These are phyloP conservation scores for Penicillium sp. DNA, from an alignment of 2,329 filamentous ascomycete genomes.

Conservation along the genomic window DNA sequence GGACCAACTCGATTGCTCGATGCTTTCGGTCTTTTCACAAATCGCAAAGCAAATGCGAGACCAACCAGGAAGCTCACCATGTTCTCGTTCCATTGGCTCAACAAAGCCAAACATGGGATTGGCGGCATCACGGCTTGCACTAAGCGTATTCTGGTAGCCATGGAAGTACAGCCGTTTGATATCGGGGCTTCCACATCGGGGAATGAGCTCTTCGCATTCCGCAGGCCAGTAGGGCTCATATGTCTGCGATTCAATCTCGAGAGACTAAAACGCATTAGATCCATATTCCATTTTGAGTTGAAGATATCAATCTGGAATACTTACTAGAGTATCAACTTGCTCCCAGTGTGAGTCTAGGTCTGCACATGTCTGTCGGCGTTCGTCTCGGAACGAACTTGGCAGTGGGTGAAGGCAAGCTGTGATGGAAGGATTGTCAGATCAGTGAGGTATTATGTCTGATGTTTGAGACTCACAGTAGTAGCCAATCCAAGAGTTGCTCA, in stretches of 20 bases:
- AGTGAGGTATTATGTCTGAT: background rate
- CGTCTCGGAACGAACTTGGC: slow-evolving; percentile 18
- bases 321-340: slow-evolving; percentile 27
- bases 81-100: slow-evolving; percentile 27
- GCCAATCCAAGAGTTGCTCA: slow-evolving; percentile 33
- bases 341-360: slow-evolving; percentile 28
- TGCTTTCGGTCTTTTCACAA: slow-evolving; percentile 20
- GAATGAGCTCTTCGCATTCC: slow-evolving; percentile 25
- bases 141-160: slow-evolving; percentile 23
- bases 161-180: slow-evolving; percentile 24
- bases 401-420: slow-evolving; percentile 41
- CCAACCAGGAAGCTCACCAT: slow-evolving; percentile 38
- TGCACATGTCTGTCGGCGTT: slow-evolving; percentile 37
- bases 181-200: slow-evolving; percentile 1
- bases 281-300: background rate
- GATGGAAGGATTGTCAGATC: background rate
- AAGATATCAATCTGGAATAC: background rate
- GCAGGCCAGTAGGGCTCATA: slow-evolving; percentile 29
- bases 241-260: slow-evolving; percentile 21
- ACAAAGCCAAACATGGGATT: slow-evolving; percentile 36
- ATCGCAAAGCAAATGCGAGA: slow-evolving; percentile 39
- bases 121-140: background rate
- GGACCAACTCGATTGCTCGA: slow-evolving; percentile 6
- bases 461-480: slow-evolving; percentile 32
- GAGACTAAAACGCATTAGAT: slow-evolving; percentile 19